These are phyloP conservation scores for Saitozyma sp. DNA, from an alignment of 768 basidiomycete genomes.

Conservation along the genomic window DNA sequence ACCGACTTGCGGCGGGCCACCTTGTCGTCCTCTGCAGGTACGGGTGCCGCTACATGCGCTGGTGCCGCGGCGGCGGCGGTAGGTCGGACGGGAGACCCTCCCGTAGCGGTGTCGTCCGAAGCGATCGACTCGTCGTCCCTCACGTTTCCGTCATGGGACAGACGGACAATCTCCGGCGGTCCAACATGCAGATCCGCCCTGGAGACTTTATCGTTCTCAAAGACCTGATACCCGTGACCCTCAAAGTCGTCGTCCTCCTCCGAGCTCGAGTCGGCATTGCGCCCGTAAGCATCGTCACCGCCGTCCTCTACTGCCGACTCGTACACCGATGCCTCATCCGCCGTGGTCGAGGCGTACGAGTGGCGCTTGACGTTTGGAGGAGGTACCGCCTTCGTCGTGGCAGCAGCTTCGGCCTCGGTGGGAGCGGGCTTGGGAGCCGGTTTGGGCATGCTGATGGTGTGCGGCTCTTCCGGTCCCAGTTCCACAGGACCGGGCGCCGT, in stretches of 20 bases:
- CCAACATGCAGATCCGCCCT: slow-evolving; percentile 27
- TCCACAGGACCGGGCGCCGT: slow-evolving; percentile 48
- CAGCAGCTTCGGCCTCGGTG: slow-evolving; percentile 6
- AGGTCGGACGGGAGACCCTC: background rate
- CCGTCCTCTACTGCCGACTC: slow-evolving; percentile 42
- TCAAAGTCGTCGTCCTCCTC: slow-evolving; percentile 29
- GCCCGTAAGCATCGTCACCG: slow-evolving; percentile 11
- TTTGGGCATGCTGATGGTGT: slow-evolving; percentile 9
- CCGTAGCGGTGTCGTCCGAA: slow-evolving; percentile 22
- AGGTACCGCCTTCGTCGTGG: background rate
- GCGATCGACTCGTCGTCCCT: slow-evolving; percentile 8
- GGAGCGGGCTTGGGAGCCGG: slow-evolving; percentile 16
- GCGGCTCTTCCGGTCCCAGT: slow-evolving; percentile 20
- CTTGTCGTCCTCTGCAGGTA: slow-evolving; percentile 7
- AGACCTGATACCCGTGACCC: slow-evolving; percentile 34
- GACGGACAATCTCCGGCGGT: slow-evolving; percentile 13
- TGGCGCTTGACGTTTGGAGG: slow-evolving; percentile 23
- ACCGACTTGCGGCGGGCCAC: slow-evolving; percentile 42
- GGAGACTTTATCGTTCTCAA: slow-evolving; percentile 41
- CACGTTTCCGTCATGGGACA: background rate
- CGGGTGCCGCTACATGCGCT: slow-evolving; percentile 12
- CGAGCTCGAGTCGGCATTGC: slow-evolving; percentile 11
- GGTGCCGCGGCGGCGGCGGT: slow-evolving; percentile 3
- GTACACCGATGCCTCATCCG: slow-evolving; percentile 38
- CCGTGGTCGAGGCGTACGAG: slow-evolving; percentile 33